phyloP scores from a whole-genome alignment of 345 rosid genomes.

The Fremontodendron californicum region DNA sequence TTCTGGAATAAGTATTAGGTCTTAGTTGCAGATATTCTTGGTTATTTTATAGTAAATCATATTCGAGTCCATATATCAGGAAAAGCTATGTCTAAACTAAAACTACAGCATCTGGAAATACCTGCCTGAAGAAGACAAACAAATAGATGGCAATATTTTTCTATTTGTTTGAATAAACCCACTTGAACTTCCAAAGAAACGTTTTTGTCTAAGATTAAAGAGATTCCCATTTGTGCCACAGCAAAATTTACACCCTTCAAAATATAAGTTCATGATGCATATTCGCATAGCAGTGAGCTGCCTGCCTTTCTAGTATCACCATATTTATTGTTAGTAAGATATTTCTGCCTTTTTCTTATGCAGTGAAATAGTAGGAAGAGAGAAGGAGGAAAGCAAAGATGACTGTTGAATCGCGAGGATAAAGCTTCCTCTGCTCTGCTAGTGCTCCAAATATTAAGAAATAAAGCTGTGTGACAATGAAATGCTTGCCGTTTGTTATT shows the following conservation, averaged over 20 bases:
- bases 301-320: neutral
- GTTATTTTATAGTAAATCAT: too few species aligned
- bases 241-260: neutral
- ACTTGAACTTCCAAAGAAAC: constrained; percentile 36
- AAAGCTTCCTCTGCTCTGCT: neutral
- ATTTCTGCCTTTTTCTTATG: neutral
- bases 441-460: neutral
- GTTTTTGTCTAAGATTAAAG: constrained; percentile 19
- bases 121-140: constrained; percentile 24
- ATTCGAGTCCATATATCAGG: too few species aligned
- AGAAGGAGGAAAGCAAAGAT: neutral
- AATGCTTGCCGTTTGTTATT: neutral
- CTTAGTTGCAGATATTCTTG: neutral
- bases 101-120: neutral
- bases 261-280: neutral
- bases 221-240: constrained; percentile 31
- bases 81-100: neutral
- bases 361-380: constrained; percentile 6
- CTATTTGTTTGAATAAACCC: too few species aligned
- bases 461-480: too few species aligned
- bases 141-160: constrained; percentile 39
- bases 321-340: neutral
- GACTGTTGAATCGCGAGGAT: neutral
- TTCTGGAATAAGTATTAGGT: neutral
- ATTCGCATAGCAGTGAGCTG: neutral